Base-by-base conservation (phyloP, 192 early-diverging fungal species). In the Coemansia sp. region DNA sequence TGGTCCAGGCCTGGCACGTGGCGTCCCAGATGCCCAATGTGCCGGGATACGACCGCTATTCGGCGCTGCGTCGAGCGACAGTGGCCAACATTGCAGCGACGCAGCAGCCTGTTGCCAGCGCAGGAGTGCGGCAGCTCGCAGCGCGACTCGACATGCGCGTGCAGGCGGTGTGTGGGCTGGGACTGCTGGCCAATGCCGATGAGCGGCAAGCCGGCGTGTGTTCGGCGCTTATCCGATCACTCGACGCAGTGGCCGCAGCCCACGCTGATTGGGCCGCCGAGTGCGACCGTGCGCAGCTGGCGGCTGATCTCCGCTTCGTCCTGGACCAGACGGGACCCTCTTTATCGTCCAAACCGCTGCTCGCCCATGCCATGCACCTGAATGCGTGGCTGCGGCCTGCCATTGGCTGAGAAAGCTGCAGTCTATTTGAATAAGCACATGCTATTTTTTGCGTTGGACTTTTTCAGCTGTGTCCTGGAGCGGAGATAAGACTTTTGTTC, bases 151-250 rank as follows among this genome's bases (percentile, higher is more conserved):
- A 43, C 38, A 64, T 64, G 64, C 76, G 60, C 41, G 25, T 70
- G 25, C 76, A 79, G 70, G 67, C 70, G 1, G 76, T 79, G 29
- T 48, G 56, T 10, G 76, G 76, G 7, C 67, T 79, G 22, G 41
- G 64, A 14, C 19, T 39, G 57, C 41, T 73, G 27, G 22, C 29
- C 5, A 48, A 5, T 12, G 27, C 35, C 12, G 7, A 27, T 19
- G 51, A 32, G 22, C 32, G 53, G 52, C 19, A 27, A 60, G 17
- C 8, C 5, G 7, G 35, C 47, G 53, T 69, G 17, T 49, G 51
- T 24, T 57, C 5, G 5, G 67, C 76, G 10, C 23, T 67, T 9
- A 49, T 56, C 21, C 56, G 24, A 0, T 37, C 59, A 2, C 43
- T 63, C 45, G 51, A 19, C 23, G 52, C 60, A 0, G 48, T 21